Evolutionary conservation across 2,329 filamentous ascomycete genomes (phyloP).

Genomic region (Xylariaceae sp.): DNA sequence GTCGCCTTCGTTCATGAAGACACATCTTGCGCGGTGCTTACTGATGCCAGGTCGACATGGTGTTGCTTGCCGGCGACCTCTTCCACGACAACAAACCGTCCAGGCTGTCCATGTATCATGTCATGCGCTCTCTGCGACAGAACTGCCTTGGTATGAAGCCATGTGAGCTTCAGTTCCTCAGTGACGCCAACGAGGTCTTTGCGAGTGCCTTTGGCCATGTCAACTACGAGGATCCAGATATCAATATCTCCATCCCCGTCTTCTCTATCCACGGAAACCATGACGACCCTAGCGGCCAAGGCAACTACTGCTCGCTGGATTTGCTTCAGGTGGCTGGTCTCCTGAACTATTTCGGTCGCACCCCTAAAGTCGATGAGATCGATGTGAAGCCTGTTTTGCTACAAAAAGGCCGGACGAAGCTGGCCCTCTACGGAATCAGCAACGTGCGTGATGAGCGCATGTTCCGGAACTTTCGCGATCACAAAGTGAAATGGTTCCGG

Average conservation of each 20-base stretch:
- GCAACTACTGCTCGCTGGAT: constrained; percentile 85
- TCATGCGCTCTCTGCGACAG: constrained; percentile 88
- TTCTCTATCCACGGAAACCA: constrained; percentile 99
- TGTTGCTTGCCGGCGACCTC: constrained; percentile 86
- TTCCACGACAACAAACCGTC: constrained; percentile 99
- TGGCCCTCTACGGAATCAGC: constrained; percentile 89
- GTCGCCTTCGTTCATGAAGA: constrained; percentile 10
- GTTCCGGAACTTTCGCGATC: constrained; percentile 87
- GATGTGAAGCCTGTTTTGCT: constrained; percentile 84
- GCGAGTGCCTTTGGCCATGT: constrained; percentile 86
- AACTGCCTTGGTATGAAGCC: constrained; percentile 95
- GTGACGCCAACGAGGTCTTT: constrained; percentile 87
- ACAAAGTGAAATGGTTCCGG: constrained; percentile 89
- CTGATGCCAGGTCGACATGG: constrained; percentile 75
- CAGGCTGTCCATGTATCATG: constrained; percentile 91
- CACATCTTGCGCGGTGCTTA: constrained; percentile 4
- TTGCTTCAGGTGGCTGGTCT: constrained; percentile 85
- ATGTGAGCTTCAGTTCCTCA: constrained; percentile 89
- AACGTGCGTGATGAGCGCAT: constrained; percentile 95
- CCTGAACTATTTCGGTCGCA: constrained; percentile 92
- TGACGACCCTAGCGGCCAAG: constrained; percentile 95
- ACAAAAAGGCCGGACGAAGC: constrained; percentile 88
- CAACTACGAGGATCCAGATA: constrained; percentile 96
- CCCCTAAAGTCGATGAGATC: constrained; percentile 89
- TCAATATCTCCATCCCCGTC: constrained; percentile 94